phyloP scores from a whole-genome alignment of 495 filamentous ascomycete genomes.

The Penicillium malachiteum region DNA sequence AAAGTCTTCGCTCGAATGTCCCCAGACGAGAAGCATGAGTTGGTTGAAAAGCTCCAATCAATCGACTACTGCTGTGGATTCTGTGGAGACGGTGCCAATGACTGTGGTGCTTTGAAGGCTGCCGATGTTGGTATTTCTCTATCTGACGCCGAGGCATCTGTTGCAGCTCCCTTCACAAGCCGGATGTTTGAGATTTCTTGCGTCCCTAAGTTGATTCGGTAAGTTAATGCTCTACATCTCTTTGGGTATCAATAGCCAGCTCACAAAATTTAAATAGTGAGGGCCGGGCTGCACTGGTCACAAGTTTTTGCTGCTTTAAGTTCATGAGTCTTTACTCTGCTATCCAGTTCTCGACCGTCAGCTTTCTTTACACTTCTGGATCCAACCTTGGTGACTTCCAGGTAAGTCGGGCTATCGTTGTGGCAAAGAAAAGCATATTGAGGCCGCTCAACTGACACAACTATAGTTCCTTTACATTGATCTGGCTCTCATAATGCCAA shows the following conservation, averaged over 20 bases:
- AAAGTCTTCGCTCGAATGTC: conserved; percentile 99
- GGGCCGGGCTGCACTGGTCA: conserved; percentile 90
- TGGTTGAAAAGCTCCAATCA: conserved; percentile 95
- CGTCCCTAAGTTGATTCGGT: conserved; percentile 88
- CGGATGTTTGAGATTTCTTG: conserved; percentile 95
- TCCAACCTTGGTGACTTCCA: conserved; percentile 98
- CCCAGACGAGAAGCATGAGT: conserved; percentile 97
- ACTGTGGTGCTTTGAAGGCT: conserved; percentile 95
- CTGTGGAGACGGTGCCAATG: conserved; percentile 97
- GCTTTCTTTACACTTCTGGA: conserved; percentile 91
- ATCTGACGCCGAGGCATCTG: conserved; percentile 96
- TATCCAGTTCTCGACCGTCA: conserved; percentile 98
- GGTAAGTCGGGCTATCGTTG: conserved; percentile 35
- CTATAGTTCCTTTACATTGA: conserved; percentile 88
- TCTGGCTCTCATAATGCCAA: conserved; percentile 85
- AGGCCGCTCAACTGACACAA: conserved; percentile 5
- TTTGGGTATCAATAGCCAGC: not conserved
- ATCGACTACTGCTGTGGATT: conserved; percentile 96
- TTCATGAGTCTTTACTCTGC: conserved; percentile 99
- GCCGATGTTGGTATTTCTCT: conserved; percentile 98
- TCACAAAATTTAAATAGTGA: conserved; percentile 54
- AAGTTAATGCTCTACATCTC: conserved; percentile 13
- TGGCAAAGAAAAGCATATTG: not conserved
- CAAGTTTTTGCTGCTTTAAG: conserved; percentile 99
- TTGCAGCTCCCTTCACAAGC: conserved; percentile 96